These are phyloP conservation scores for Histomonas meleagridis DNA, from an alignment of 208 protist genomes.

Conservation along the genomic window DNA sequence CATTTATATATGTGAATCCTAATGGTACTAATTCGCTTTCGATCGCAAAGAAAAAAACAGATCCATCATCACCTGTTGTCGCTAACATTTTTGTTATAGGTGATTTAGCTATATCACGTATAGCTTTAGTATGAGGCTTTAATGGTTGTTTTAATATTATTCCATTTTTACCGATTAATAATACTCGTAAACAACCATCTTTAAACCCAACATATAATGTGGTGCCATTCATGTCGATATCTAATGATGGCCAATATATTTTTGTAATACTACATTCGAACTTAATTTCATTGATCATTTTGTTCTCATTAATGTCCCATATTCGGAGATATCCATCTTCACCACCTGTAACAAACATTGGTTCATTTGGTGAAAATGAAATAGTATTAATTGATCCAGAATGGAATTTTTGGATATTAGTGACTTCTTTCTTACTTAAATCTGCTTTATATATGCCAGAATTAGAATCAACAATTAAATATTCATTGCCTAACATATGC, in stretches of 20 bases:
- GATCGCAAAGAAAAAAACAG: conserved; percentile 73
- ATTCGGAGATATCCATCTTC: conserved; percentile 72
- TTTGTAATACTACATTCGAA: not conserved
- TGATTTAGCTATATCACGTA: conserved; percentile 63
- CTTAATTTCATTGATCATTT: conserved; percentile 38
- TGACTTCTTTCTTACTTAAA: not conserved
- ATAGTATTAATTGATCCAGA: conserved; percentile 67
- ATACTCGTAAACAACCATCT: conserved; percentile 67
- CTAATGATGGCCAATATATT: conserved; percentile 49
- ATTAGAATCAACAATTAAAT: not conserved
- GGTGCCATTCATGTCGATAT: conserved; percentile 39
- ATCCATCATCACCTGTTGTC: conserved; percentile 63
- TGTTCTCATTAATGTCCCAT: conserved; percentile 67
- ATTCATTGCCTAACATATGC: not conserved
- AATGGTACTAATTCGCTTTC: conserved; percentile 53
- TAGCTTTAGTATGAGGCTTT: conserved; percentile 60
- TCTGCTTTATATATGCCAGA: not conserved
- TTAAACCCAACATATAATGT: conserved; percentile 54
- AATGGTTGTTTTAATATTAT: conserved; percentile 49
- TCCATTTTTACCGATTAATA: conserved; percentile 45
- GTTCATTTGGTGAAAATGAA: conserved; percentile 61
- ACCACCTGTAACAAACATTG: conserved; percentile 67
- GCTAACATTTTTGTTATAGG: conserved; percentile 59
- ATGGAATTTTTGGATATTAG: conserved; percentile 62
- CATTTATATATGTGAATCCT: conserved; percentile 62